Evolutionary conservation across 2,329 filamentous ascomycete species (phyloP).

Genomic region (Apiospora koreana): DNA sequence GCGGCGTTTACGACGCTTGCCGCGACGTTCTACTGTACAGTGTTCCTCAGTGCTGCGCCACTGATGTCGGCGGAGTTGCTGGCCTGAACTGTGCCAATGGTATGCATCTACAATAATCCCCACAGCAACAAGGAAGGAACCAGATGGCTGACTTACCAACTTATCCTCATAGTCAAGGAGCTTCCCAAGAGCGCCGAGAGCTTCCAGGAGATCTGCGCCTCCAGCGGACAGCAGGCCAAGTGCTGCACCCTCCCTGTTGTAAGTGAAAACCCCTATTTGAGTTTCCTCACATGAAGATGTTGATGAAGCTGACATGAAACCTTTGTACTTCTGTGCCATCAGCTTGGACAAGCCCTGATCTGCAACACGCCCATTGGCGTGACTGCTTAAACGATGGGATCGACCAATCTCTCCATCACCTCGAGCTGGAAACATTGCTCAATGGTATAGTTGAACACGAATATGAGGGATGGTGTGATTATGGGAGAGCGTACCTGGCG

Average conservation of each 20-base stretch:
- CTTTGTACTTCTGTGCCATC: no score
- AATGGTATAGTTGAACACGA: background rate
- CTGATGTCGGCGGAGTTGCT: background rate
- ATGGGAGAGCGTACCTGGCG: background rate
- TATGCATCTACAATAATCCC: background rate
- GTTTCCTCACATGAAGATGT: background rate
- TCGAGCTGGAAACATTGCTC: background rate
- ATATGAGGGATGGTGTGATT: background rate
- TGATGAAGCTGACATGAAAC: background rate
- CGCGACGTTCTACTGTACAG: background rate
- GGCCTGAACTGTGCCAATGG: background rate
- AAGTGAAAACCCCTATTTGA: background rate
- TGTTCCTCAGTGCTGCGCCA: background rate
- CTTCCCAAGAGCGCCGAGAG: background rate
- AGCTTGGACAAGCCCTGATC: constrained; percentile 1
- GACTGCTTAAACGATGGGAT: background rate
- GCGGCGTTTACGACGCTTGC: background rate
- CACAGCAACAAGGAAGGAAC: background rate
- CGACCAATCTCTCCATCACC: background rate
- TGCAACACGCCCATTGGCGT: background rate
- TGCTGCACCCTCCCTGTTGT: background rate
- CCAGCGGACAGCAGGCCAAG: background rate
- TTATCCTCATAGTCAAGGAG: background rate
- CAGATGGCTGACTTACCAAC: background rate
- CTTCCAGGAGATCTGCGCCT: background rate